phyloP scores from a whole-genome alignment of 768 basidiomycete species.

The Lactifluus echinatus region DNA sequence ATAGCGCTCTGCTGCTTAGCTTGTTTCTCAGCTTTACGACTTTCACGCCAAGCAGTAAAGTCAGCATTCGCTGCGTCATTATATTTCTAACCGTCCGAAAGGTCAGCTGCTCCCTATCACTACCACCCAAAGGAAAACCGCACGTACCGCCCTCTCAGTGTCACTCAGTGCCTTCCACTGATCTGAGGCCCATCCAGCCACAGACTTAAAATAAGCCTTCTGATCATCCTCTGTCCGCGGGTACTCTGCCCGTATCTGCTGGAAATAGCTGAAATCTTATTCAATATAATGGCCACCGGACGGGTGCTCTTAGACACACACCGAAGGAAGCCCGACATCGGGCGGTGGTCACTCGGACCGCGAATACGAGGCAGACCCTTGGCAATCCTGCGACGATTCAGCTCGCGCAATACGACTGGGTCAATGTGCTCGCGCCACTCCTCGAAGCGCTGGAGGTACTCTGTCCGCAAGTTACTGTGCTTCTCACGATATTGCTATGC shows the following conservation, averaged over 20 bases:
- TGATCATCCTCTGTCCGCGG: background rate
- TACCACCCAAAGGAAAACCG: background rate
- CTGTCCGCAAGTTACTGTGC: background rate
- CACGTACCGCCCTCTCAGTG: conserved; percentile 20
- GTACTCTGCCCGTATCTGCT: background rate
- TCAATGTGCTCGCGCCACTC: conserved; percentile 11
- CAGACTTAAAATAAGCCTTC: background rate
- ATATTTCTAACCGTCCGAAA: conserved; percentile 1
- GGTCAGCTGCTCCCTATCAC: background rate
- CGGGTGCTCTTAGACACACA: background rate
- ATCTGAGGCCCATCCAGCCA: background rate
- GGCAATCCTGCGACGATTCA: conserved; percentile 9
- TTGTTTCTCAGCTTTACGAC: background rate
- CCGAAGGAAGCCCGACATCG: background rate
- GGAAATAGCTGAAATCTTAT: background rate
- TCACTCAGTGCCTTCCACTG: conserved; percentile 13
- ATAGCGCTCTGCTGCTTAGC: background rate
- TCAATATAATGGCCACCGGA: background rate
- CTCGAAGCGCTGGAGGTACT: background rate
- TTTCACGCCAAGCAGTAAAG: conserved; percentile 1
- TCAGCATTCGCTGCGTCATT: background rate
- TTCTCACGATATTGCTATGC: conserved; percentile 8
- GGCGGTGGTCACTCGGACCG: background rate
- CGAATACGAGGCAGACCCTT: background rate
- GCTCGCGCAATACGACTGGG: background rate